Evolutionary conservation across 2,329 filamentous ascomycete genomes (phyloP).

Genomic region (Penicillium sp.): DNA sequence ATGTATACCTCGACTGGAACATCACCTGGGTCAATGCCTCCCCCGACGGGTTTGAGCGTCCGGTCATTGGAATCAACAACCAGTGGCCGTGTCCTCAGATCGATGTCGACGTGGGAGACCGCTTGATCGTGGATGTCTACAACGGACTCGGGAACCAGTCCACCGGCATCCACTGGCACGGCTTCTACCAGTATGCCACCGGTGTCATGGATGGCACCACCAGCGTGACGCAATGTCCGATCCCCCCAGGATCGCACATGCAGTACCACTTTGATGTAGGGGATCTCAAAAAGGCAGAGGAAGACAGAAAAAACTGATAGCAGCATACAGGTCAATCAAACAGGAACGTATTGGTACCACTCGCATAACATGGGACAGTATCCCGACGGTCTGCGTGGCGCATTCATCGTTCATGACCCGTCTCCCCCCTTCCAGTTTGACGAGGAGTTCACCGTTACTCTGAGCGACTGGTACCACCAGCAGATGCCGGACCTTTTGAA

Average conservation of each 20-base stretch:
- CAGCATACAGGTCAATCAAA: slow-evolving; percentile 52
- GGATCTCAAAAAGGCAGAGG: background rate
- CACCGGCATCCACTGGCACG: slow-evolving; percentile 60
- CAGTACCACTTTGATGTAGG: slow-evolving; percentile 63
- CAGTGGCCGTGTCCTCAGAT: slow-evolving; percentile 68
- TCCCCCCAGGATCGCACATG: slow-evolving; percentile 62
- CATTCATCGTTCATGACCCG: slow-evolving; percentile 64
- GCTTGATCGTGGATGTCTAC: slow-evolving; percentile 40
- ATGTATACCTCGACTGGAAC: slow-evolving; percentile 51
- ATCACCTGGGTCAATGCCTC: slow-evolving; percentile 69
- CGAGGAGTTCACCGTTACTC: slow-evolving; percentile 61
- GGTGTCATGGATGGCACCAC: slow-evolving; percentile 68
- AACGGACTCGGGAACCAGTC: slow-evolving; percentile 40
- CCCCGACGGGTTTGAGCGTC: slow-evolving; percentile 65
- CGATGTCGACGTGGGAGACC: slow-evolving; percentile 38
- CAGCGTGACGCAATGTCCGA: slow-evolving; percentile 65
- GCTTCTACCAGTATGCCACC: slow-evolving; percentile 65
- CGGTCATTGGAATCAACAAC: slow-evolving; percentile 72
- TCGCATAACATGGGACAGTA: slow-evolving; percentile 67
- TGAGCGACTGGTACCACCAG: slow-evolving; percentile 70
- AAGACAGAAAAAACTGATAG: background rate
- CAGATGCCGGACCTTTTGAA: slow-evolving; percentile 51
- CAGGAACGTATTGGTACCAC: slow-evolving; percentile 79
- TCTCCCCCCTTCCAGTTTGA: slow-evolving; percentile 61
- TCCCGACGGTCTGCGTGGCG: slow-evolving; percentile 65